Percentiles rank a stretch among this genome's conserved stretches.
phyloP scores from a whole-genome alignment of 2,329 filamentous ascomycete species.

The Neonectria magnoliae region DNA sequence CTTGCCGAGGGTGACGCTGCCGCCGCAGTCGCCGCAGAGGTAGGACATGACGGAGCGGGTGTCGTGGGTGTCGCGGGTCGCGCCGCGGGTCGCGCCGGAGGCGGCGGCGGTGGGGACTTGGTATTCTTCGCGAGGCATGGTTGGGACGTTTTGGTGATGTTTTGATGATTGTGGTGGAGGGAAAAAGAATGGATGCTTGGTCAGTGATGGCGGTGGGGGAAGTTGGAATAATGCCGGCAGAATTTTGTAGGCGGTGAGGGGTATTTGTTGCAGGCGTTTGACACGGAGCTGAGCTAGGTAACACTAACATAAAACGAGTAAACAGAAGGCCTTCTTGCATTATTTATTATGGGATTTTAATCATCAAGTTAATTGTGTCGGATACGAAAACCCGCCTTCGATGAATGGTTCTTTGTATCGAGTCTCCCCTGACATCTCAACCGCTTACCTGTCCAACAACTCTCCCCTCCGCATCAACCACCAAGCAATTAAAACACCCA shows the following conservation, averaged over 20 bases:
- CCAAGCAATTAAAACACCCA: not conserved
- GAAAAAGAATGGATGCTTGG: slow-evolving; percentile 38
- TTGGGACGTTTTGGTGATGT: slow-evolving; percentile 3
- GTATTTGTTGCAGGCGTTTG: too few relatives aligned
- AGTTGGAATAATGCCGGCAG: slow-evolving; percentile 38
- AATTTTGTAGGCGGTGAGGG: slow-evolving; percentile 37
- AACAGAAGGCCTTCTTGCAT: too few relatives aligned
- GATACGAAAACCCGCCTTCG: too few relatives aligned
- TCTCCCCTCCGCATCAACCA: not conserved
- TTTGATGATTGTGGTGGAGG: slow-evolving; percentile 13
- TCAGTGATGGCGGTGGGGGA: slow-evolving; percentile 34
- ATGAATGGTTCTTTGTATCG: too few relatives aligned
- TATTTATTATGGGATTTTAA: too few relatives aligned
- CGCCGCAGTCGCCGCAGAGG: slow-evolving; percentile 57
- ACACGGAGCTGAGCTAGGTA: too few relatives aligned
- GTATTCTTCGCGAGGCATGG: slow-evolving; percentile 80
- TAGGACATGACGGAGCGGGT: slow-evolving; percentile 52
- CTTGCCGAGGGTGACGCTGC: slow-evolving; percentile 52
- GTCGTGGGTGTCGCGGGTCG: slow-evolving; percentile 53
- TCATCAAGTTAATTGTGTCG: too few relatives aligned
- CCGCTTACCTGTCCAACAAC: too few relatives aligned
- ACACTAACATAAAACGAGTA: too few relatives aligned
- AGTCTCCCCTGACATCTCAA: too few relatives aligned
- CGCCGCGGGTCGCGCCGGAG: slow-evolving; percentile 50
- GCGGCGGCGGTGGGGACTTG: slow-evolving; percentile 71